Conservation (phyloP, 1,139 yeast species). For the Kluyveromyces sp. region DNA sequence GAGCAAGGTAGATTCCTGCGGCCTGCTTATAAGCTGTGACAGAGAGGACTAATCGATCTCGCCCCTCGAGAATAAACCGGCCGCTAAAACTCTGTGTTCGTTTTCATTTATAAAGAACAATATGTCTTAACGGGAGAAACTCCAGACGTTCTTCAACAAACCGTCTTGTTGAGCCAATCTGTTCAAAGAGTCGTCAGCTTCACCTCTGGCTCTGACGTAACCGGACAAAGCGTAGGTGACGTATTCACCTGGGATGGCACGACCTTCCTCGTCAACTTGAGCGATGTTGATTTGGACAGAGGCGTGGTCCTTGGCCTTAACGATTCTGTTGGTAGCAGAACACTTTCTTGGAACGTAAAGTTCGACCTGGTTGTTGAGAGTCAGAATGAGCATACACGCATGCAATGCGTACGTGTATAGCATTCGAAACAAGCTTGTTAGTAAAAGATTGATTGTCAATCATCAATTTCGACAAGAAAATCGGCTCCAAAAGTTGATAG, state of each 20-base stretch:
- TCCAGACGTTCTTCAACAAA: slow-evolving; percentile 96
- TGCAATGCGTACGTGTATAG: neutral
- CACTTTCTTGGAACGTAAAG: slow-evolving; percentile 99
- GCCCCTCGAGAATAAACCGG: too few relatives aligned
- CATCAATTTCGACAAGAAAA: neutral
- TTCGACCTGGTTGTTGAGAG: slow-evolving; percentile 66
- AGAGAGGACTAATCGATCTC: too few relatives aligned
- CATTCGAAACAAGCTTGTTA: neutral
- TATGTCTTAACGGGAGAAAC: slow-evolving; percentile 84
- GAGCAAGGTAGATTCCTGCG: neutral
- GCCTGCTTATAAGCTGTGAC: too few relatives aligned
- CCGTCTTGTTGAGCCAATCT: slow-evolving; percentile 99
- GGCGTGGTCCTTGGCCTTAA: slow-evolving; percentile 99
- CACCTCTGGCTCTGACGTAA: slow-evolving; percentile 85
- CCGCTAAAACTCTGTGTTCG: too few relatives aligned
- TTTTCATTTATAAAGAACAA: slow-evolving; percentile 14
- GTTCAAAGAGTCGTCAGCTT: slow-evolving; percentile 98
- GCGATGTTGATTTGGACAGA: slow-evolving; percentile 91
- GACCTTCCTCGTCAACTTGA: slow-evolving; percentile 91
- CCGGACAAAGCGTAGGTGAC: slow-evolving; percentile 97
- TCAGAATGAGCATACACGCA: neutral
- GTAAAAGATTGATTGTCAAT: neutral
- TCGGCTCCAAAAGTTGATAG: neutral
- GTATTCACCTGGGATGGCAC: slow-evolving; percentile 85
- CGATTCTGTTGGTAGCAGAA: slow-evolving; percentile 99